Percentiles rank a stretch among this genome's conserved stretches.
phyloP scores from a whole-genome alignment of 768 basidiomycete genomes.

The Psilocybe cubensis region DNA sequence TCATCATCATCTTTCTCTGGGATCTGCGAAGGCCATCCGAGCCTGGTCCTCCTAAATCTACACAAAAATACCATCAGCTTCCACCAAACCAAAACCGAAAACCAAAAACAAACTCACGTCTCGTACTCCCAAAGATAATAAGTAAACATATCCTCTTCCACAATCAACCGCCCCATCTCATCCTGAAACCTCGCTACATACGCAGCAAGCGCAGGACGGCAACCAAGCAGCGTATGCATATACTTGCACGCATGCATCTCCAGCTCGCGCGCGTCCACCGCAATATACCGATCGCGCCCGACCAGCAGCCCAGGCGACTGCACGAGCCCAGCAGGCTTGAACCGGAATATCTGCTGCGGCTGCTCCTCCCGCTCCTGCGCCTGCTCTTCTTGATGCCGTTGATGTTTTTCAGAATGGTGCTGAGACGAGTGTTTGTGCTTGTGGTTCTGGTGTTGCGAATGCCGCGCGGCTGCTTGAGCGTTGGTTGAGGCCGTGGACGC shows the following conservation, averaged over 20 bases:
- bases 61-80: constrained; percentile 6
- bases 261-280: constrained; percentile 58
- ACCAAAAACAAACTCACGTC: constrained; percentile 23
- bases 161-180: constrained; percentile 35
- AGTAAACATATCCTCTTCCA: constrained; percentile 39
- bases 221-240: constrained; percentile 65
- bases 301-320: constrained; percentile 70
- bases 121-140: constrained; percentile 61
- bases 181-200: constrained; percentile 45
- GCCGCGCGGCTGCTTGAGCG: too few relatives aligned
- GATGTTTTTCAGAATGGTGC: too few relatives aligned
- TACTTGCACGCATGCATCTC: constrained; percentile 80
- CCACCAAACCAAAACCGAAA: not conserved
- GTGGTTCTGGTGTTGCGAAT: too few relatives aligned
- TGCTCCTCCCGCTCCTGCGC: too few relatives aligned
- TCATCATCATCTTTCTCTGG: constrained; percentile 25
- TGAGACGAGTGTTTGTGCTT: too few relatives aligned
- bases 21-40: constrained; percentile 65
- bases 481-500: too few relatives aligned
- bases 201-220: constrained; percentile 58
- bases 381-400: too few relatives aligned
- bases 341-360: too few relatives aligned
- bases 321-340: constrained; percentile 24
- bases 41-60: constrained; percentile 69
- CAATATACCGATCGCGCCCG: constrained; percentile 61